These are phyloP conservation scores for Xerocomus potaroensis DNA, from an alignment of 768 basidiomycete species.

Conservation along the genomic window DNA sequence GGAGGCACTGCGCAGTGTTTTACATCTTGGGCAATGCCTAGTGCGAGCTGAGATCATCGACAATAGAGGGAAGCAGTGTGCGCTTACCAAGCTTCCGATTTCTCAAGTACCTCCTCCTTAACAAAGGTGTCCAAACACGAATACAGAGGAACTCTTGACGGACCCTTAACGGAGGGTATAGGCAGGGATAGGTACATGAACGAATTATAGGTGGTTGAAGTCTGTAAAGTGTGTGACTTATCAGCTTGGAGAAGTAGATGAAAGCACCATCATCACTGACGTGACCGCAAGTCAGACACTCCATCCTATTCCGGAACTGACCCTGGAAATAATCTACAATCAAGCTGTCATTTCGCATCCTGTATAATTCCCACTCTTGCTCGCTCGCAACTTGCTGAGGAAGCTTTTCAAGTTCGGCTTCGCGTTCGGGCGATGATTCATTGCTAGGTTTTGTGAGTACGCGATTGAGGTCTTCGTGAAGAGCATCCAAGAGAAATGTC, in stretches of 20 bases:
- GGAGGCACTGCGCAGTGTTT: constrained; percentile 76
- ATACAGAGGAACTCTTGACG: constrained; percentile 61
- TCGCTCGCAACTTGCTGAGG: constrained; percentile 86
- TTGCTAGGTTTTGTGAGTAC: constrained; percentile 67
- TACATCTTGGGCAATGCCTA: constrained; percentile 96
- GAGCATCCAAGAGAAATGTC: constrained; percentile 87
- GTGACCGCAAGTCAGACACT: constrained; percentile 87
- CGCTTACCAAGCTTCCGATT: constrained; percentile 87
- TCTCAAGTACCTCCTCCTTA: constrained; percentile 84
- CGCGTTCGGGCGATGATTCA: constrained; percentile 69
- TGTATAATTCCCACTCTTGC: constrained; percentile 90
- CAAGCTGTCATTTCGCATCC: constrained; percentile 84
- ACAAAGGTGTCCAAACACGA: constrained; percentile 89
- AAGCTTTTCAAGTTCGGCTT: constrained; percentile 83
- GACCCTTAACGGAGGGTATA: constrained; percentile 62
- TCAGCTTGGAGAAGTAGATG: constrained; percentile 10
- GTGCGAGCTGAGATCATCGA: not conserved
- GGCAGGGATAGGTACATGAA: constrained; percentile 95
- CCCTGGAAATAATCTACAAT: constrained; percentile 98
- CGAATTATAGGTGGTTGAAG: constrained; percentile 94
- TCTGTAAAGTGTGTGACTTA: constrained; percentile 43
- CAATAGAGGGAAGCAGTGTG: not conserved
- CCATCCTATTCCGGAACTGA: constrained; percentile 86
- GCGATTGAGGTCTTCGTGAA: constrained; percentile 86
- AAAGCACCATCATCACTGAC: constrained; percentile 38